Evolutionary conservation across 305 asterid genomes (phyloP), one percentile per base, ranked within the genome.

Genomic region (Fraxinus sp.): DNA sequence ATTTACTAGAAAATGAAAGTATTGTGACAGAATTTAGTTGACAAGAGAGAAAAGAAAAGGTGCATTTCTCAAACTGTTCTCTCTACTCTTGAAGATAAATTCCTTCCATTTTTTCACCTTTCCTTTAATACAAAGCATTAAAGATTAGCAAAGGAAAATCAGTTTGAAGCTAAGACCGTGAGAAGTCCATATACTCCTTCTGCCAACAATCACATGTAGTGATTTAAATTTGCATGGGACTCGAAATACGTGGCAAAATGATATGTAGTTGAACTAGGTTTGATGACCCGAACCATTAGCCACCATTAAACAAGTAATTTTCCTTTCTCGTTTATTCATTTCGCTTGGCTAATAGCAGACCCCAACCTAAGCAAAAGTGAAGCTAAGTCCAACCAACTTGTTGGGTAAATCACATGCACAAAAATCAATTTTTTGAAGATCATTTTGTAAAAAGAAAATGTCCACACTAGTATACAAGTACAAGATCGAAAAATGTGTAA

Each of bases 71-170:
- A 68, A 26, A 4, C 39, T 28, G 22, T 13, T 11, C 36, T 68
- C 74, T 66, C 3, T 26, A 28, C 18, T 66, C 37, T 22, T 24
- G 35, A 66, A 26, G 18, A 57, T 18, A 57, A 57, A 20, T 22
- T 30, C 75, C 37, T 68, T 26, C 16, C 74, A 66, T 10, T 66
- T 10, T 13, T 66, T 26, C 74, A 8, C 8, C 18, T 66, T 66
- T 24, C 73, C 74, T 66, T 66, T 10, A 66, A 66, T 33, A 66
- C 10, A 57, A 66, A 24, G 74, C n/a, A 66, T 66, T 5, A 26
- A 66, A 66, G 74, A 66, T 66, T 1, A 66, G 74, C 74, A 66
- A 24, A 26, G 74, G 74, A 66, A 66, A 66, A 66, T 66, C 74
- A 66, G 37, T 66, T 66, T 26, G 37, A 66, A 11, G 18, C 74